phyloP scores from a whole-genome alignment of 352 stramenopile species.

The Globisporangium recalcitrans region DNA sequence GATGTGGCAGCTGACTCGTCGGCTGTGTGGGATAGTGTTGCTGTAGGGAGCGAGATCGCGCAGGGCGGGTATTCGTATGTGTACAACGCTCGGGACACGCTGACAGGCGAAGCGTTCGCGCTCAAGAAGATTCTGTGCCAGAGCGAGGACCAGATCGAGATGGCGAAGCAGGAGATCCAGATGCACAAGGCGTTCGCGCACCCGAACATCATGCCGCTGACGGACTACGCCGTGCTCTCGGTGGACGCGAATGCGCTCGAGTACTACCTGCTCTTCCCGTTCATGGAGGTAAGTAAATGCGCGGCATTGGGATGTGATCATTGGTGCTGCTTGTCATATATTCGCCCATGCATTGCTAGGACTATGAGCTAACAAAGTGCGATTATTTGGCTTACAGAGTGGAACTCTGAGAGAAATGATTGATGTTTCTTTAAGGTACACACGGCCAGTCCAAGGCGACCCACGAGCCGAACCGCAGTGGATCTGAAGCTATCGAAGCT shows the following conservation, averaged over 20 bases:
- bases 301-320: neutral
- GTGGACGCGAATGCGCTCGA: conserved; percentile 37
- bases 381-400: conserved; percentile 33
- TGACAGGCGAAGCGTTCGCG: conserved; percentile 73
- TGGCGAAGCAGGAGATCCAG: conserved; percentile 80
- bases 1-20: neutral
- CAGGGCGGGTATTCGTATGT: conserved; percentile 88
- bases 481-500: neutral
- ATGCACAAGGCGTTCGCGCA: conserved; percentile 68
- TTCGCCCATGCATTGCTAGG: neutral
- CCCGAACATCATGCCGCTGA: conserved; percentile 81
- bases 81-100: conserved; percentile 63
- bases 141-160: conserved; percentile 71
- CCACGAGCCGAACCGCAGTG: neutral
- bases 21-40: conserved; percentile 27
- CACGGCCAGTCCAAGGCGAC: too few species aligned
- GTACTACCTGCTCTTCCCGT: conserved; percentile 86
- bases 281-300: conserved; percentile 58
- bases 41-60: conserved; percentile 58
- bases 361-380: neutral
- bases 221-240: conserved; percentile 66
- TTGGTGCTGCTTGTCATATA: neutral
- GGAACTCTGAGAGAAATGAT: conserved; percentile 84
- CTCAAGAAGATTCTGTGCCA: conserved; percentile 90
- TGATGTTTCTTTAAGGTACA: conserved; percentile 53